Conservation (phyloP, 208 protist genomes). For the Trypanosoma platydactyli region DNA sequence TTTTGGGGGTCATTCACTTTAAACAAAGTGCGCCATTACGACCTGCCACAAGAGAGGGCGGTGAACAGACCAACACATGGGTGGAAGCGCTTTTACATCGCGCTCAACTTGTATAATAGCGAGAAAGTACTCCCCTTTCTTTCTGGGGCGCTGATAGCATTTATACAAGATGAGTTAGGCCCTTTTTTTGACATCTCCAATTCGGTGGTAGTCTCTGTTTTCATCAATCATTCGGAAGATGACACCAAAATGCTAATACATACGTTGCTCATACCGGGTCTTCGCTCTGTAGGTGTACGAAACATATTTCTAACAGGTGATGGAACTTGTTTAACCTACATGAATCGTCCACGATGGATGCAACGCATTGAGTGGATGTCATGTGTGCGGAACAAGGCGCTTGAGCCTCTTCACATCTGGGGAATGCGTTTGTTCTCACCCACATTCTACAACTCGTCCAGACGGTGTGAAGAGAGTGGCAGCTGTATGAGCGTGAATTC, state of each 20-base stretch:
- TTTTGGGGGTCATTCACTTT: no score
- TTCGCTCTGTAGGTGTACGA: constrained; percentile 45
- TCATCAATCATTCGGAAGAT: constrained; percentile 48
- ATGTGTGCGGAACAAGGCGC: constrained; percentile 77
- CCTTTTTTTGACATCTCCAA: constrained; percentile 45
- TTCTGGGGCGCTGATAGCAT: constrained; percentile 57
- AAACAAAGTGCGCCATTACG: constrained; percentile 19
- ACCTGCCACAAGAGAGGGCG: constrained; percentile 29
- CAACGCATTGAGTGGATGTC: constrained; percentile 83
- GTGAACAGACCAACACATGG: constrained; percentile 34
- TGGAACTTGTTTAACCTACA: constrained; percentile 45
- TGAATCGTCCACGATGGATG: constrained; percentile 26
- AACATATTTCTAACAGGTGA: constrained; percentile 47
- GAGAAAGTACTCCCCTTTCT: constrained; percentile 61
- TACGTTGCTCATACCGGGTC: constrained; percentile 47
- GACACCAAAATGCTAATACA: constrained; percentile 41
- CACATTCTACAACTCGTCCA: background rate
- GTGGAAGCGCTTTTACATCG: constrained; percentile 77
- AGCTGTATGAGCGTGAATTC: constrained; percentile 4
- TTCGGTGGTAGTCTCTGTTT: constrained; percentile 71
- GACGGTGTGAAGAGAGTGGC: constrained; percentile 9
- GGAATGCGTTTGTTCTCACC: constrained; percentile 53
- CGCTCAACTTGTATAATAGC: constrained; percentile 75
- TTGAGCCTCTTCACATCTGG: constrained; percentile 57
- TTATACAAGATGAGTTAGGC: constrained; percentile 64